Conservation (phyloP, 768 basidiomycete genomes). For the Leccinum olivaceopallidum region DNA sequence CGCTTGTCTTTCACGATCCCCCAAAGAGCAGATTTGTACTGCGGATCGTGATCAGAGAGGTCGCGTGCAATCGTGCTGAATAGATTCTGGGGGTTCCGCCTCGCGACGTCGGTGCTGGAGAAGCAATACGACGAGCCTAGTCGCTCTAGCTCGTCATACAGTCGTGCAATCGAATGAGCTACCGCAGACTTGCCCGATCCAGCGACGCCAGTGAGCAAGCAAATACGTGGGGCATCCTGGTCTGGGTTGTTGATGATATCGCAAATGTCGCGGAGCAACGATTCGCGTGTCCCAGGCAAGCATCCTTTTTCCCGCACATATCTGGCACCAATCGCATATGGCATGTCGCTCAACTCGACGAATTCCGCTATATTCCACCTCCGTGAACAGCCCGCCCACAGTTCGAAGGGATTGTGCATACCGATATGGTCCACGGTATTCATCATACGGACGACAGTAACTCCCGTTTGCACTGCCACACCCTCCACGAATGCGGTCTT, state of each 20-base stretch:
- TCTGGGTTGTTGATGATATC: background rate
- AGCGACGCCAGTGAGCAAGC: background rate
- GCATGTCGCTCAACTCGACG: background rate
- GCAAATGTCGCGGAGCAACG: background rate
- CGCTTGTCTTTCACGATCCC: no score
- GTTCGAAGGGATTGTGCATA: background rate
- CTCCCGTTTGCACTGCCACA: background rate
- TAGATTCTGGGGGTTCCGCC: background rate
- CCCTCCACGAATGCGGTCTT: background rate
- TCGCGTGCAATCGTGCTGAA: background rate
- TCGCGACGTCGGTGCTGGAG: background rate
- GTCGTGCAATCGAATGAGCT: background rate
- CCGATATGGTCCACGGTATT: background rate
- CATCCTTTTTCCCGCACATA: background rate
- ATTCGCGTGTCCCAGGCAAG: background rate
- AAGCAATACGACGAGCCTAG: background rate
- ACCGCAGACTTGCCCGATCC: background rate
- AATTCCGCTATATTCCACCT: background rate
- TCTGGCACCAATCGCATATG: background rate
- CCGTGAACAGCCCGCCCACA: background rate
- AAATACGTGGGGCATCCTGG: background rate
- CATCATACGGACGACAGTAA: background rate
- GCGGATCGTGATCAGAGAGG: background rate
- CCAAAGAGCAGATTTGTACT: no score
- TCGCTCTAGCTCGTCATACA: background rate